Conservation (phyloP, 331 rosid species). For the Malus hybrid region DNA sequence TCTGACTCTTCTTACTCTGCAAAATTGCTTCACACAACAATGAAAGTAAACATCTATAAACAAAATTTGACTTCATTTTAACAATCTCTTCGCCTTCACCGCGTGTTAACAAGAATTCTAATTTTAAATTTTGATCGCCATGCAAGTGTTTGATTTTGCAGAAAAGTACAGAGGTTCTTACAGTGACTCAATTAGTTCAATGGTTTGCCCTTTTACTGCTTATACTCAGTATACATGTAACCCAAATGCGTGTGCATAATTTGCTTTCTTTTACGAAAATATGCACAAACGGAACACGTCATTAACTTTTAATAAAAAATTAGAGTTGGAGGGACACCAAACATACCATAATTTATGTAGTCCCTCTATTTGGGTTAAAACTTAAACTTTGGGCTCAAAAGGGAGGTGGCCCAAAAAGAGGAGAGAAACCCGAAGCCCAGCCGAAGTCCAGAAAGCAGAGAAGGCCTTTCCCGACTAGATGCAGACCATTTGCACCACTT, state of each 20-base stretch:
- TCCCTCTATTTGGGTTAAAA: too few species aligned
- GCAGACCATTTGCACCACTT: too few species aligned
- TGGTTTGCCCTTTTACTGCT: slow-evolving; percentile 90
- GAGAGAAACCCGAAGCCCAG: too few species aligned
- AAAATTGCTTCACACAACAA: slow-evolving; percentile 62
- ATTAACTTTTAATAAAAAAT: too few species aligned
- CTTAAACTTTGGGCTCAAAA: too few species aligned
- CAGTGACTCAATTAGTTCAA: slow-evolving; percentile 63
- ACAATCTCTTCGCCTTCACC: not conserved
- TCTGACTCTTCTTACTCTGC: slow-evolving; percentile 59
- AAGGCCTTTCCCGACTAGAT: too few species aligned
- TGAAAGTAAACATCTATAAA: slow-evolving; percentile 27
- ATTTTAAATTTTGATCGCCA: not conserved
- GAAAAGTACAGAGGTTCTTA: slow-evolving; percentile 79
- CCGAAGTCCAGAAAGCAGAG: too few species aligned
- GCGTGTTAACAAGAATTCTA: not conserved
- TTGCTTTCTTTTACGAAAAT: not conserved
- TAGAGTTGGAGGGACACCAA: slow-evolving; percentile 13
- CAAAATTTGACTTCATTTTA: not conserved
- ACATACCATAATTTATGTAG: too few species aligned
- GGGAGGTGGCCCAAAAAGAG: too few species aligned
- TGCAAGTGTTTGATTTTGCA: slow-evolving; percentile 68
- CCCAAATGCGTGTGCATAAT: not conserved
- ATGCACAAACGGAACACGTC: too few species aligned
- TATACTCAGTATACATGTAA: slow-evolving; percentile 87